These are phyloP conservation scores for Avena sativa DNA, from an alignment of 176 grass and related monocot species.

Conservation along the genomic window DNA sequence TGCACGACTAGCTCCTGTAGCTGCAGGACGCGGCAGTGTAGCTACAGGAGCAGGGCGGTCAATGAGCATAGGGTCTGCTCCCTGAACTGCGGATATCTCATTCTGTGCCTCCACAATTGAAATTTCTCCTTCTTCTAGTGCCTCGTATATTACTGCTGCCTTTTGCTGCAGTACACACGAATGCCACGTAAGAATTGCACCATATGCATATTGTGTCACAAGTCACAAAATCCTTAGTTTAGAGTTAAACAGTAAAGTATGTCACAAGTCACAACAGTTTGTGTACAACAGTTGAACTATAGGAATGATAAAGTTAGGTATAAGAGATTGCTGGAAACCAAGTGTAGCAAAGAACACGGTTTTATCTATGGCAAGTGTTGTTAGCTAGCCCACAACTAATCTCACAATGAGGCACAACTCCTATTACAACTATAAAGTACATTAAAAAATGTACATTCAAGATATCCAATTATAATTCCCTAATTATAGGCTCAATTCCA, in stretches of 20 bases:
- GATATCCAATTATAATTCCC: background rate
- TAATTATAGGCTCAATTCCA: background rate
- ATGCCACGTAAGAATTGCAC: conserved; percentile 10
- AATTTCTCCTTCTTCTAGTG: background rate
- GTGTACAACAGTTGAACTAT: conserved; percentile 26
- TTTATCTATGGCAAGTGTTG: background rate
- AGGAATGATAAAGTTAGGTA: conserved; percentile 69
- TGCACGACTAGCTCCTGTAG: background rate
- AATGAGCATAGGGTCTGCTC: background rate
- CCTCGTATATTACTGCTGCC: background rate
- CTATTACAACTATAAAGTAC: background rate
- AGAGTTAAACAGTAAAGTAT: conserved; percentile 10
- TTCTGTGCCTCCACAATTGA: background rate
- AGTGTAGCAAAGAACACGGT: conserved; percentile 54
- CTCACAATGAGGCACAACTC: background rate
- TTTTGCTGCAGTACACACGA: conserved; percentile 19
- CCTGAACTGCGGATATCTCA: background rate
- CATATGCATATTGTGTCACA: conserved; percentile 6
- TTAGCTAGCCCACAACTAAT: background rate
- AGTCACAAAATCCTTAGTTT: background rate
- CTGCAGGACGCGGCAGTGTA: background rate
- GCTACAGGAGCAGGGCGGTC: background rate
- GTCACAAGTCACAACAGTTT: background rate
- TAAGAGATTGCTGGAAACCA: conserved; percentile 73
- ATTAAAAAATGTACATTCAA: background rate